Evolutionary conservation across 163 green algal species (phyloP), one percentile per base, ranked within the genome.

Genomic region (Coccomyxa subellipsoidea): DNA sequence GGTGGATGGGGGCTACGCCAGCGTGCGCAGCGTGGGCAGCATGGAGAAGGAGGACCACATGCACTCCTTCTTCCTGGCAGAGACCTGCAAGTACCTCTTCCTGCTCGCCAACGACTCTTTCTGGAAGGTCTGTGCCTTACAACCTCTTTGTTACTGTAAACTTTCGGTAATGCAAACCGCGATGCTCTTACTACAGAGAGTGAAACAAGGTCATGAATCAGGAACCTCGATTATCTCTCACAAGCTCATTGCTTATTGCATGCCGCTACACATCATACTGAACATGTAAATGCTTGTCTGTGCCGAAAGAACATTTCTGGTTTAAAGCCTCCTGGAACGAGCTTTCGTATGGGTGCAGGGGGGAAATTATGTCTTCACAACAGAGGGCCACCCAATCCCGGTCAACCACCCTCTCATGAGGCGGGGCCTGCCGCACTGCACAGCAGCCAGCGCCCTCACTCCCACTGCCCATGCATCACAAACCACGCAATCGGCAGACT

Each of bases 1-100:
- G 79, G 69, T 76, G 73, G 47, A 72, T 38, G 83, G 83, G 0
- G 83, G 83, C 38, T 84, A 71, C 69, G 83, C 83, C 59, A 82
- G 79, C 75, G 23, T 87, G 25, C 73, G 78, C 66, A 80, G 54
- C 38, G 79, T 87, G 54, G 38, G 27, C 79, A 87, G 47, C 54
- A 76, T 38, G 38, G 66, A 80, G 69, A 39, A 77, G 35, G 84
- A 86, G 31, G 91, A 98, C 86, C 84, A 89, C 31, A 94, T 94
- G 92, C 93, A 96, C 89, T 90, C 76, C 34, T 98, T 95, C 87
- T 97, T 97, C 80, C 87, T 98, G 35, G 87, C 88, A 4, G 94
- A 98, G 82, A 97, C 92, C 0, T 80, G 66, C 31, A 75, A 76
- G 38, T 85, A 87, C 79, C 79, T 84, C 73, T 80, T 84, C 79